phyloP scores from a whole-genome alignment of 148 eudicot genomes.

The Chenopodium quinoa region DNA sequence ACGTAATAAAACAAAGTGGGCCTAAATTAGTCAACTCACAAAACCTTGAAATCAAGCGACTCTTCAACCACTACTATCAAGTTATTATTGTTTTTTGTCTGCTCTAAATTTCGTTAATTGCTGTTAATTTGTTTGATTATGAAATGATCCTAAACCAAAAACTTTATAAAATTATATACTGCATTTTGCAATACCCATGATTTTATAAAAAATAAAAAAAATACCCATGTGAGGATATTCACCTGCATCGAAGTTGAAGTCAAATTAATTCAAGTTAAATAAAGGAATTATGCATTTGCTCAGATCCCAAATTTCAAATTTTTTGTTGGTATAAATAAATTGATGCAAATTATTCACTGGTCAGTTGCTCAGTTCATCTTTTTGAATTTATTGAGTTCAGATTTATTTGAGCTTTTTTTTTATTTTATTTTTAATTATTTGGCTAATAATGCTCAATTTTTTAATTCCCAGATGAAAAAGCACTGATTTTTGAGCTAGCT shows the following conservation, averaged over 20 bases:
- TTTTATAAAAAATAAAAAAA: no score
- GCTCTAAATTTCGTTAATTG: no score
- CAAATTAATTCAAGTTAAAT: not conserved
- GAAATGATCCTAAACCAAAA: not conserved
- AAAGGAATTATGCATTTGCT: not conserved
- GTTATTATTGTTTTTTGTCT: no score
- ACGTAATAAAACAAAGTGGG: not conserved
- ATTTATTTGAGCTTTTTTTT: slow-evolving; percentile 5
- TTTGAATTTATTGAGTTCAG: not conserved
- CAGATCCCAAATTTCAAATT: slow-evolving; percentile 21
- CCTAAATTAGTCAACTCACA: not conserved
- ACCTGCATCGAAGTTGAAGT: not conserved
- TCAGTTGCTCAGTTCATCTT: slow-evolving; percentile 17
- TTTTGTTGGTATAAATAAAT: not conserved
- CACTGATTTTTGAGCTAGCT: slow-evolving; percentile 18
- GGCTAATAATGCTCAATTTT: slow-evolving; percentile 14
- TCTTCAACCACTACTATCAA: not conserved
- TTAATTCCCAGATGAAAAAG: slow-evolving; percentile 12
- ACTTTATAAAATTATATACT: not conserved
- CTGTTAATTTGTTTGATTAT: not conserved
- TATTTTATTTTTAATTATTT: not conserved
- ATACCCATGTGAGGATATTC: not conserved
- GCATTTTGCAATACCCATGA: no score
- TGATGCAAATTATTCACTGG: not conserved
- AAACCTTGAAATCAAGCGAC: not conserved